Percentiles rank a stretch among this genome's conserved stretches.
These are phyloP conservation scores for Physcia stellaris DNA, from an alignment of 495 filamentous ascomycete species.

Conservation along the genomic window DNA sequence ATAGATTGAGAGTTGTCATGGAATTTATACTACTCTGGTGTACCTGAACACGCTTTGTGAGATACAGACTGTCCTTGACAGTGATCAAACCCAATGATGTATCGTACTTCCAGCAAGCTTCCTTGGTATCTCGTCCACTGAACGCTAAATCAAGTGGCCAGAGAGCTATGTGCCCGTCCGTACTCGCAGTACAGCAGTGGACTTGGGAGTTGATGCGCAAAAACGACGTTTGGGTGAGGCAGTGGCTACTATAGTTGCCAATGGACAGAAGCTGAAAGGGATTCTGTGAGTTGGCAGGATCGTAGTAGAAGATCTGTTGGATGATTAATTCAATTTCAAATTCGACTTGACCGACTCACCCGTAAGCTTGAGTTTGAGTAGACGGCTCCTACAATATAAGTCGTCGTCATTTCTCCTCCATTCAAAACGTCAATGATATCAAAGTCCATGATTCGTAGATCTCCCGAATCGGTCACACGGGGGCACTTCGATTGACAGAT, in stretches of 20 bases:
- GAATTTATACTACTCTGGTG: conserved; percentile 70
- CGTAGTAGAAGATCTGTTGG: conserved; percentile 44
- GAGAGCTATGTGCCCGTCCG: conserved; percentile 45
- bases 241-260: conserved; percentile 62
- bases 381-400: conserved; percentile 46
- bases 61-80: conserved; percentile 12
- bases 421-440: conserved; percentile 34
- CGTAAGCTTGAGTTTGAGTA: conserved; percentile 70
- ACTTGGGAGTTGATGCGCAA: conserved; percentile 25
- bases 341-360: conserved; percentile 24
- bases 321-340: neutral
- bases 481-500: conserved; percentile 49
- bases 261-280: conserved; percentile 40
- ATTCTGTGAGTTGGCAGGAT: conserved; percentile 13
- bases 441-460: conserved; percentile 71
- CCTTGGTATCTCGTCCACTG: neutral
- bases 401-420: conserved; percentile 1
- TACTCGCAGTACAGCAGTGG: conserved; percentile 42
- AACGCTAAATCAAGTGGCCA: conserved; percentile 28
- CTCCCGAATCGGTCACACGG: conserved; percentile 43
- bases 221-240: conserved; percentile 55
- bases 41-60: conserved; percentile 30
- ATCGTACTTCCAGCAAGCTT: neutral
- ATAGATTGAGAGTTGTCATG: conserved; percentile 27
- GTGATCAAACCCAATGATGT: neutral